Percentiles rank a stretch among this genome's conserved stretches.
Evolutionary conservation across 352 stramenopile species (phyloP).

Genomic region (Phytophthora lateralis): DNA sequence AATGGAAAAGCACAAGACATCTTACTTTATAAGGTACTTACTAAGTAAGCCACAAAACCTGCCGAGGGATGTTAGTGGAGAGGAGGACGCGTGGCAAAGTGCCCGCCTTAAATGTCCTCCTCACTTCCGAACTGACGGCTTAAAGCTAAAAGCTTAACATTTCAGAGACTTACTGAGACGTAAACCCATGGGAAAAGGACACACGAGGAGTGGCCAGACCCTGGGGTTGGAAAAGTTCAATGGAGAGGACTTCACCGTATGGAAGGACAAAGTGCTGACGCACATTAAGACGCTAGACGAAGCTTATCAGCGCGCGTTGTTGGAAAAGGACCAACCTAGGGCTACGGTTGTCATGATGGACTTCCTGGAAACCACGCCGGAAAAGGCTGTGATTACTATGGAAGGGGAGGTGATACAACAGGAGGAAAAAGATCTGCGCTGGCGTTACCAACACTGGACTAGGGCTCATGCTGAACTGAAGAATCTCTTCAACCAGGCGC

Average conservation of each 20-base stretch:
- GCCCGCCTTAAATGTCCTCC: too few relatives aligned
- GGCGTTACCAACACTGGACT: conserved; percentile 7
- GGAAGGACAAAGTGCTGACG: conserved; percentile 11
- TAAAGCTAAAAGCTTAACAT: neutral
- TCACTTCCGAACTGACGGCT: neutral
- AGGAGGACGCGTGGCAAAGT: too few relatives aligned
- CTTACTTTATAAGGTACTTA: too few relatives aligned
- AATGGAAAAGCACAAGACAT: too few relatives aligned
- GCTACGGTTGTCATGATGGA: conserved; percentile 15
- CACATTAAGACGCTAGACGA: too few relatives aligned
- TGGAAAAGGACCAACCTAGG: too few relatives aligned
- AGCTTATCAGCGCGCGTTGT: too few relatives aligned
- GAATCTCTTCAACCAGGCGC: neutral
- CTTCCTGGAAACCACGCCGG: conserved; percentile 12
- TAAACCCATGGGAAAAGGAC: too few relatives aligned
- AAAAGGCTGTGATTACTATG: conserved; percentile 1
- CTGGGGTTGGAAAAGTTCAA: conserved; percentile 3
- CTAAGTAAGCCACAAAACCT: too few relatives aligned
- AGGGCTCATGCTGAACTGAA: conserved; percentile 1
- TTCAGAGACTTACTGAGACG: too few relatives aligned
- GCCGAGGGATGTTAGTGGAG: too few relatives aligned
- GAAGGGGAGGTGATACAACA: neutral
- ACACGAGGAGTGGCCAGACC: too few relatives aligned
- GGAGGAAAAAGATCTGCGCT: neutral
- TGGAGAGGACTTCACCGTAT: conserved; percentile 19